Conservation (phyloP, 164 flowering plant genomes). For the Houttuynia cordata region DNA sequence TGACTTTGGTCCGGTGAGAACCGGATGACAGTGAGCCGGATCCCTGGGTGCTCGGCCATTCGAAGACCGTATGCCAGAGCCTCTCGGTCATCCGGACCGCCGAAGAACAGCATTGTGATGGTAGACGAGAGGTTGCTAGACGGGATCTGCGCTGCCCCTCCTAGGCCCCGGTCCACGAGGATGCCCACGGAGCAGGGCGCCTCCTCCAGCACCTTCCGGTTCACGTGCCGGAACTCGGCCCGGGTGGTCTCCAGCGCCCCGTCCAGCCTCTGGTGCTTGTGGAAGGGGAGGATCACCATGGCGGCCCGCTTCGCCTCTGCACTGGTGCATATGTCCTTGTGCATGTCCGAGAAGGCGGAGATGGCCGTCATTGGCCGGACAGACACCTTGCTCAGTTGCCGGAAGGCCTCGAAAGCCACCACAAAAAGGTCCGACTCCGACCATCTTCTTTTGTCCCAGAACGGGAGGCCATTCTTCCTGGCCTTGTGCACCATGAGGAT, state of each 20-base stretch:
- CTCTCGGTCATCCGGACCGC: slow-evolving; percentile 34
- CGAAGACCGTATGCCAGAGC: slow-evolving; percentile 28
- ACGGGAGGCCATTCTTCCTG: slow-evolving; percentile 55
- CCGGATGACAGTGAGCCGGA: slow-evolving; percentile 16
- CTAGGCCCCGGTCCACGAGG: slow-evolving; percentile 36
- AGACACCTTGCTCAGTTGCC: slow-evolving; percentile 38
- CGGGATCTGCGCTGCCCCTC: slow-evolving; percentile 27
- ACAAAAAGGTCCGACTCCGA: slow-evolving; percentile 27
- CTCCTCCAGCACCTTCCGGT: slow-evolving; percentile 18
- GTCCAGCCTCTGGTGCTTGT: slow-evolving; percentile 32
- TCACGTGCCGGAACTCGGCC: slow-evolving; percentile 19
- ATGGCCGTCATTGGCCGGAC: slow-evolving; percentile 53
- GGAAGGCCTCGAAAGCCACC: slow-evolving; percentile 55
- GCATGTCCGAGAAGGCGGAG: slow-evolving; percentile 23
- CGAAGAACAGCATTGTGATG: slow-evolving; percentile 25
- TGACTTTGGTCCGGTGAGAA: slow-evolving; percentile 10
- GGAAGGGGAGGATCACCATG: slow-evolving; percentile 35
- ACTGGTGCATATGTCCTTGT: slow-evolving; percentile 40
- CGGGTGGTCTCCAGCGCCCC: slow-evolving; percentile 29
- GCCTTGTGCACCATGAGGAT: slow-evolving; percentile 69
- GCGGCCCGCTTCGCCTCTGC: slow-evolving; percentile 29
- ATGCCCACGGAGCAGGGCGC: slow-evolving; percentile 41
- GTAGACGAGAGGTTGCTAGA: slow-evolving; percentile 25
- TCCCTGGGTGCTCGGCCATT: slow-evolving; percentile 46
- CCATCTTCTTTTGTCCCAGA: slow-evolving; percentile 41